Percentiles rank a stretch among this genome's conserved stretches.
phyloP scores from a whole-genome alignment of 2,329 filamentous ascomycete species.

The Verticillium albo-atrum region DNA sequence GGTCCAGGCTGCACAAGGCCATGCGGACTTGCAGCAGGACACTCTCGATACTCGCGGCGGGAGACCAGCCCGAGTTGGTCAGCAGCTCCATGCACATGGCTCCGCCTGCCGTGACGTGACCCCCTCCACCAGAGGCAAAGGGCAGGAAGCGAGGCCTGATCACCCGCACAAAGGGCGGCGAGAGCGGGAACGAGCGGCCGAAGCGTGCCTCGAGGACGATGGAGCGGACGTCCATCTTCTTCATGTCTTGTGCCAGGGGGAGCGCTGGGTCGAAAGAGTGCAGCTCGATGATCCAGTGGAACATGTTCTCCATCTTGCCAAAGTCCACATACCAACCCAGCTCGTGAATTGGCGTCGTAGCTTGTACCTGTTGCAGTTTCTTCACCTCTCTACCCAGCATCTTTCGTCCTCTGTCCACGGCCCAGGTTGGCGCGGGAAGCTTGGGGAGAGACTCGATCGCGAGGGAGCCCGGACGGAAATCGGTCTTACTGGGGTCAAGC shows the following conservation, averaged over 20 bases:
- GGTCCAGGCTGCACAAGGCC: slow-evolving; percentile 66
- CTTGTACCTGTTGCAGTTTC: slow-evolving; percentile 60
- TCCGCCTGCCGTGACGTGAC: slow-evolving; percentile 79
- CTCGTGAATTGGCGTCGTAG: slow-evolving; percentile 52
- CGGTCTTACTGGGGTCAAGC: slow-evolving; percentile 19
- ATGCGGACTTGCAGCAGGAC: slow-evolving; percentile 77
- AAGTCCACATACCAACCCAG: slow-evolving; percentile 82
- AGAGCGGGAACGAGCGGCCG: slow-evolving; percentile 67
- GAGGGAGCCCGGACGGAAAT: slow-evolving; percentile 64
- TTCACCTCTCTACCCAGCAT: slow-evolving; percentile 61
- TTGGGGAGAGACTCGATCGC: slow-evolving; percentile 58
- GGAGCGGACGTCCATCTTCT: slow-evolving; percentile 53
- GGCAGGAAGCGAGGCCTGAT: slow-evolving; percentile 74
- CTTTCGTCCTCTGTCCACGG: slow-evolving; percentile 55
- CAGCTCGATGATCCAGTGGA: slow-evolving; percentile 88
- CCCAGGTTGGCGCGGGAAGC: slow-evolving; percentile 62
- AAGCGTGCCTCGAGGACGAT: slow-evolving; percentile 82
- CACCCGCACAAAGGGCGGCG: slow-evolving; percentile 80
- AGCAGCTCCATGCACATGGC: slow-evolving; percentile 82
- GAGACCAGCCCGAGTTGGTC: slow-evolving; percentile 78
- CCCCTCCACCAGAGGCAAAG: slow-evolving; percentile 70
- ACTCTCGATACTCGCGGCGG: slow-evolving; percentile 68
- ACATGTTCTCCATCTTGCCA: slow-evolving; percentile 64
- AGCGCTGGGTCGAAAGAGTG: slow-evolving; percentile 71
- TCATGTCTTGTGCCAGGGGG: slow-evolving; percentile 73